Evolutionary conservation across 441 rosid genomes (phyloP), one percentile per base, ranked within the genome.

Genomic region (Pelargonium australe): DNA sequence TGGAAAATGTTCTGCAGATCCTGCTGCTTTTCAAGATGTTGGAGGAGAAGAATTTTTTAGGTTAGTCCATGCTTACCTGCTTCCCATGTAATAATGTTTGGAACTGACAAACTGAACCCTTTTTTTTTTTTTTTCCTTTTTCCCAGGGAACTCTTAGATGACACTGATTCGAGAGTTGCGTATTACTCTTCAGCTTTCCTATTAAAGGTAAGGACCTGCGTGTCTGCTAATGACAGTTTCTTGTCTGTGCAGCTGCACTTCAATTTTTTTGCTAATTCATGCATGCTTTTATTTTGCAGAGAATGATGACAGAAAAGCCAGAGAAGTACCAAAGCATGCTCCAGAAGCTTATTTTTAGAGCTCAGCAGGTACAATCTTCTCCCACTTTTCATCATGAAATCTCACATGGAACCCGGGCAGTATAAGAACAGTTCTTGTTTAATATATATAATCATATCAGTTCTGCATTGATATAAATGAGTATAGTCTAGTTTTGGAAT

Each of bases 151-250:
- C 97, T 92, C 81, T 77, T 95, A 71, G 98, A 90, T 82, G 99
- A 95, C 77, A 89, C 91, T 34, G 98, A 95, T 81, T 90, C 99
- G 66, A 88, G 98, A 83, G 94, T 95, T 53, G 98, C 99, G 19
- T 95, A 95, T 85, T 92, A 90, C 82, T 86, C 99, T 80, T 89
- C 97, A 12, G 93, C 98, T 62, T 95, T 95, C 83, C 96, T 95
- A 78, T 78, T 95, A 57, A 95, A 92, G 97, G 99, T 82, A 84
- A 85, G 87, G 71, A 80, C 68, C 73, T 66, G 6, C 45, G 49
- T 62, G 58, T 51, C 4, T 51, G 58, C 17, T 57, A 20, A 66
- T 40, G 71, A 64, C 64, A n/a, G 13, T 51, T 11, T 62, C 9
- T 55, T 58, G 28, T 64, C 43, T 64, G 8, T 12, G 63, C 57